Percentiles rank a stretch among this genome's conserved stretches.
These are phyloP conservation scores for Xerocomus potaroensis DNA, from an alignment of 768 basidiomycete species.

Conservation along the genomic window DNA sequence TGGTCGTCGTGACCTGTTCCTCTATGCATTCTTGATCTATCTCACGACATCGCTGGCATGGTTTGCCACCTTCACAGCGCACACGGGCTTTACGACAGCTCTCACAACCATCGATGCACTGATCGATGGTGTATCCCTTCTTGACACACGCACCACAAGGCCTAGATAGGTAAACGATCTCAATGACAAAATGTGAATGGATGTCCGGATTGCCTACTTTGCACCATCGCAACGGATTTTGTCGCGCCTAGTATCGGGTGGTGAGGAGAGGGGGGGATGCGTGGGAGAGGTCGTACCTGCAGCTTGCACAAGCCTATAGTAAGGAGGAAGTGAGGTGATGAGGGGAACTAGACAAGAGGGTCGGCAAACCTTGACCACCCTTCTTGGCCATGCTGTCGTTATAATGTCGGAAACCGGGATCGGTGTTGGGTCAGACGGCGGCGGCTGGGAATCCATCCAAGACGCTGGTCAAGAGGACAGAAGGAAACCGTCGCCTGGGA, in stretches of 20 bases:
- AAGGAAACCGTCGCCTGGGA: conserved; percentile 26
- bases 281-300: conserved; percentile 37
- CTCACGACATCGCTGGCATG: conserved; percentile 34
- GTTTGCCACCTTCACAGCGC: conserved; percentile 37
- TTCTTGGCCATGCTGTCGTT: conserved; percentile 46
- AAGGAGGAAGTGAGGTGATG: conserved; percentile 10
- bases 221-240: conserved; percentile 58
- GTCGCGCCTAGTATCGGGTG: conserved; percentile 41
- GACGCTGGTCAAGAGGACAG: conserved; percentile 23
- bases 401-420: conserved; percentile 51
- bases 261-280: conserved; percentile 1
- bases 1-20: conserved; percentile 28
- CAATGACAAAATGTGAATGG: background rate
- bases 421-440: conserved; percentile 30
- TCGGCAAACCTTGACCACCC: conserved; percentile 45
- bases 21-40: conserved; percentile 44
- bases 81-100: conserved; percentile 50
- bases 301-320: conserved; percentile 53
- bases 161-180: conserved; percentile 27
- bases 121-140: conserved; percentile 48
- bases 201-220: conserved; percentile 34
- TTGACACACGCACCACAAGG: conserved; percentile 58
- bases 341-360: background rate
- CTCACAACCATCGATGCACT: conserved; percentile 61
- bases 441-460: conserved; percentile 34